Evolutionary conservation across 768 basidiomycete species (phyloP).

Genomic region (Phanerochaete carnosa): DNA sequence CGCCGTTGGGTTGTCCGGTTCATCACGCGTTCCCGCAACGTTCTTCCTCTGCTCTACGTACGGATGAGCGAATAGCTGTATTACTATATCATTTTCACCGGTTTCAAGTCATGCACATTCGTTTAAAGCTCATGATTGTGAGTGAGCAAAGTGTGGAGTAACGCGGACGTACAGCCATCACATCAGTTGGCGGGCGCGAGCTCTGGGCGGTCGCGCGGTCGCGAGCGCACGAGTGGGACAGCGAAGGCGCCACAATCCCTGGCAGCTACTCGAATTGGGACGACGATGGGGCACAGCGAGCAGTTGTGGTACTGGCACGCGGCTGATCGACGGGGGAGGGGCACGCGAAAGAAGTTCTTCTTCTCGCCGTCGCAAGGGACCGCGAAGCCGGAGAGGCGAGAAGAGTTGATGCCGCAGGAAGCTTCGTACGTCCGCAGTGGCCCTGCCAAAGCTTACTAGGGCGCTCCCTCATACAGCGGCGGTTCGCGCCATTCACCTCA

Average conservation of each 20-base stretch:
- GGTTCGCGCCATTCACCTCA: background rate
- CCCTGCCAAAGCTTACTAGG: conserved; percentile 12
- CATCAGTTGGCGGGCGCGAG: no score
- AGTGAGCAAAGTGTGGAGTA: no score
- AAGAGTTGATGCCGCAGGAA: conserved; percentile 1
- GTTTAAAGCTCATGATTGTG: no score
- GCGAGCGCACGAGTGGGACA: background rate
- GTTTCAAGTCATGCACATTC: no score
- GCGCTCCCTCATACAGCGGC: conserved; percentile 3
- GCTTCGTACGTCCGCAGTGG: conserved; percentile 6
- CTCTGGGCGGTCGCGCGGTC: no score
- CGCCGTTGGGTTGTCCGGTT: no score
- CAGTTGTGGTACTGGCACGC: background rate
- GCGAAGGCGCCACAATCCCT: background rate
- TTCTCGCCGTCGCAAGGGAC: background rate
- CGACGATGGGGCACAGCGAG: background rate
- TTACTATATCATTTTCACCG: no score
- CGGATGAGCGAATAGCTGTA: no score
- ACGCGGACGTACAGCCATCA: no score
- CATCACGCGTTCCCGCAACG: no score
- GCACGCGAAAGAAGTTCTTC: background rate
- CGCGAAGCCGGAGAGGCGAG: background rate
- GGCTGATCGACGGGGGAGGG: background rate
- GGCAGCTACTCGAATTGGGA: background rate
- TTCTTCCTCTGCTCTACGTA: no score